Percentiles rank a stretch among this genome's conserved stretches.
These are phyloP conservation scores for Primulina eburnea DNA, from an alignment of 257 asterid species.

Conservation along the genomic window DNA sequence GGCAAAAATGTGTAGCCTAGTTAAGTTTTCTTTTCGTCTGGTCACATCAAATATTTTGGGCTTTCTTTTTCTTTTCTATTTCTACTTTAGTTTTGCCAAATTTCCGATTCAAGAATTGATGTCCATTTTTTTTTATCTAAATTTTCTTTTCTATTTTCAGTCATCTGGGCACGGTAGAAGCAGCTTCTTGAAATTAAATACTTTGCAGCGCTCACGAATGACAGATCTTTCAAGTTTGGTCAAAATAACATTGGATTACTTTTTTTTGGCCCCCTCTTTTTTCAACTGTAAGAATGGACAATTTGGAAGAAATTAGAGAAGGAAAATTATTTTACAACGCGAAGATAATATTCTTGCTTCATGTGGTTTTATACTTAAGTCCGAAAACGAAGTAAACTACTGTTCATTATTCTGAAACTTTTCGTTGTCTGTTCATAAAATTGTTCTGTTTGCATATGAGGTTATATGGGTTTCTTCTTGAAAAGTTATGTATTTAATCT, in stretches of 20 bases:
- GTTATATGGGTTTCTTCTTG: conserved; percentile 6
- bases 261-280: no score
- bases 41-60: conserved; percentile 53
- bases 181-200: not conserved
- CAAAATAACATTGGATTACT: no score
- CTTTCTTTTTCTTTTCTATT: conserved; percentile 5
- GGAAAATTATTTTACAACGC: not conserved
- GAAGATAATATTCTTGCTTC: conserved; percentile 25
- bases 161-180: not conserved
- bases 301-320: not conserved
- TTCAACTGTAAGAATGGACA: not conserved
- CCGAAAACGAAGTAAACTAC: not conserved
- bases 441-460: conserved; percentile 4
- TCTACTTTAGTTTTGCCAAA: not conserved
- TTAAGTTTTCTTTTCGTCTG: conserved; percentile 31
- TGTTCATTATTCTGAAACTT: conserved; percentile 16
- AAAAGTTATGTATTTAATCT: not conserved
- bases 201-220: not conserved
- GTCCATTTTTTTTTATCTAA: not conserved
- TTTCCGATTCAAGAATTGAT: conserved; percentile 13
- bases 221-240: not conserved
- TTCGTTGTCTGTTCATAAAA: not conserved
- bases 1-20: conserved; percentile 33
- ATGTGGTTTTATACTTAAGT: conserved; percentile 15
- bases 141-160: not conserved